Evolutionary conservation across 2,329 filamentous ascomycete genomes (phyloP).

Genomic region (Zelopaecilomyces penicillatus): DNA sequence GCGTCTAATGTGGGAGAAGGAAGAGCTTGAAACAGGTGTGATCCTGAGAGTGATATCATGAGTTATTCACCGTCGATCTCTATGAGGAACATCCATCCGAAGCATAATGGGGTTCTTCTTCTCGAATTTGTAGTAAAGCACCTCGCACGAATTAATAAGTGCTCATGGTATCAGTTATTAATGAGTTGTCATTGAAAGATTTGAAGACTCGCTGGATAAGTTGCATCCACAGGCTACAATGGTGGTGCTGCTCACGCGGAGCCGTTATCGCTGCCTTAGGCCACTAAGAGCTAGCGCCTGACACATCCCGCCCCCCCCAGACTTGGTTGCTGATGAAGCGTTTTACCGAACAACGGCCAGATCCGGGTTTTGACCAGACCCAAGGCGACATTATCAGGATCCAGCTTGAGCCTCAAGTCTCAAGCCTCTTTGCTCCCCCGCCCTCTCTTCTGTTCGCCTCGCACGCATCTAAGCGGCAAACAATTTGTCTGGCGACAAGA

Average conservation of each 20-base stretch:
- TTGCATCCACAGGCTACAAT: not conserved
- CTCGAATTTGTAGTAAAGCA: too few species aligned
- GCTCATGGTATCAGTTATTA: too few species aligned
- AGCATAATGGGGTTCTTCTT: too few species aligned
- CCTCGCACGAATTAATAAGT: too few species aligned
- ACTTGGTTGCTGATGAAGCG: conserved; percentile 16
- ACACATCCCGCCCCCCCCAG: conserved; percentile 10
- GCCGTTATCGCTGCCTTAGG: conserved; percentile 28
- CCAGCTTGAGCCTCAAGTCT: conserved; percentile 18
- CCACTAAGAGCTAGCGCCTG: conserved; percentile 14
- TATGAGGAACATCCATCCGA: too few species aligned
- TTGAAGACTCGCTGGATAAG: too few species aligned
- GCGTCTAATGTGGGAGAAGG: too few species aligned
- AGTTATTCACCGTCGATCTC: too few species aligned
- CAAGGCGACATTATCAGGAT: conserved; percentile 26
- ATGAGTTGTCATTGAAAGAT: too few species aligned
- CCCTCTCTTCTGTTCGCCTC: conserved; percentile 6
- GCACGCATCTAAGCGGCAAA: too few species aligned
- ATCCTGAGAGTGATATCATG: too few species aligned
- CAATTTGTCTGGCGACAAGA: conserved; percentile 25
- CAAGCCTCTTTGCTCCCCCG: conserved; percentile 8
- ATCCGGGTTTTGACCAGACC: conserved; percentile 26
- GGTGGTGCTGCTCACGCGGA: not conserved
- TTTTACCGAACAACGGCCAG: conserved; percentile 28
- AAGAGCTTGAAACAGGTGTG: too few species aligned